A percentile compares a stretch with the other conserved stretches of the same genome.
Conservation (phyloP, 2,329 filamentous ascomycete genomes). For the Tolypocladium nubicola region DNA sequence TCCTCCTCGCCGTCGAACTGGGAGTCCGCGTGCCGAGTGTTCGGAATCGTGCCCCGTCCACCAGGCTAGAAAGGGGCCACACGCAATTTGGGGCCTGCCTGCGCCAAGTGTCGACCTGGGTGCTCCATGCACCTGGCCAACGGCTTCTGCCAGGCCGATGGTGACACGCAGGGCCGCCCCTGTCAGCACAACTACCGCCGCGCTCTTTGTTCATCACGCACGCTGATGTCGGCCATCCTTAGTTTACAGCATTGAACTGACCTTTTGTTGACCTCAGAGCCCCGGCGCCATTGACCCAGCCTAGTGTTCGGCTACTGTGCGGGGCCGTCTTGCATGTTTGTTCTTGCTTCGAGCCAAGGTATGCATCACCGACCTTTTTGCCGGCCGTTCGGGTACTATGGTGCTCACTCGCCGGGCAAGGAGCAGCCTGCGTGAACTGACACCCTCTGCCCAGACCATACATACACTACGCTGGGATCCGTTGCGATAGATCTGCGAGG, state of each 20-base stretch:
- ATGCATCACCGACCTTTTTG: background rate
- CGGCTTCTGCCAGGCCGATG: background rate
- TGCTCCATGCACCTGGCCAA: background rate
- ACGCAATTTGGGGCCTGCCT: background rate
- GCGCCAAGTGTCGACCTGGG: background rate
- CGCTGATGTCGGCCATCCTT: background rate
- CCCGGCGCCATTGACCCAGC: background rate
- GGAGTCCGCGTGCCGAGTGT: background rate
- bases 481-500: background rate
- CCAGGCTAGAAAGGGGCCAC: background rate
- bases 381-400: no score
- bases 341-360: background rate
- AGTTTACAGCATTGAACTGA: background rate
- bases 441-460: background rate
- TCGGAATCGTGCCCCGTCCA: slow-evolving; percentile 1
- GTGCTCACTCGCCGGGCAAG: background rate
- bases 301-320: background rate
- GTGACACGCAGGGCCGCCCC: background rate
- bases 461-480: background rate
- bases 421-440: background rate
- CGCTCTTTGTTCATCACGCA: background rate
- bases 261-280: background rate
- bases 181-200: background rate
- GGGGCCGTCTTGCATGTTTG: background rate
- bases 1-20: background rate